These are phyloP conservation scores for Rutstroemia sp. DNA, from an alignment of 2,329 filamentous ascomycete genomes.

Conservation along the genomic window DNA sequence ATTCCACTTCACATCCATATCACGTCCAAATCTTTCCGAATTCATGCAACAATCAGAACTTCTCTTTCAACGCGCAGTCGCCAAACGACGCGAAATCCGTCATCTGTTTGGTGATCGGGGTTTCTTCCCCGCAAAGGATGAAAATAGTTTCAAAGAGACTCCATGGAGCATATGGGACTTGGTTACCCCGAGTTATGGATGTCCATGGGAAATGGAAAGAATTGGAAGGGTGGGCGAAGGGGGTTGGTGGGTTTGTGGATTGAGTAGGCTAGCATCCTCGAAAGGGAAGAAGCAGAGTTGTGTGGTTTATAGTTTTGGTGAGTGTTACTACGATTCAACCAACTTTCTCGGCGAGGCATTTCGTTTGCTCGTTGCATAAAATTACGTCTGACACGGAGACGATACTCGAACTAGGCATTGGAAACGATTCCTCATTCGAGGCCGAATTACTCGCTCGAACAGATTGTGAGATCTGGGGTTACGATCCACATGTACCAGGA, in stretches of 20 bases:
- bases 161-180: slow-evolving; percentile 36
- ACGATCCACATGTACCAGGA: slow-evolving; percentile 30
- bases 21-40: not conserved
- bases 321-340: not conserved
- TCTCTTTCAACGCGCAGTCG: not conserved
- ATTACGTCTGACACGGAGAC: not conserved
- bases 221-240: slow-evolving; percentile 35
- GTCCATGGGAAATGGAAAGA: slow-evolving; percentile 35
- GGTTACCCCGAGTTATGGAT: slow-evolving; percentile 34
- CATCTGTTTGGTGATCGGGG: not conserved
- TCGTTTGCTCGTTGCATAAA: not conserved
- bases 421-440: slow-evolving; percentile 21
- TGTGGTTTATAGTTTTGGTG: slow-evolving; percentile 7
- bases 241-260: slow-evolving; percentile 37
- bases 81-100: not conserved
- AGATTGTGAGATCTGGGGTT: slow-evolving; percentile 34
- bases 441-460: slow-evolving; percentile 33
- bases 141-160: slow-evolving; percentile 17
- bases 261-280: slow-evolving; percentile 30
- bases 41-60: slow-evolving; percentile 2
- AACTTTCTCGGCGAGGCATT: not conserved
- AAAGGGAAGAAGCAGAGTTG: slow-evolving; percentile 10
- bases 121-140: slow-evolving; percentile 20
- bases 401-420: not conserved
- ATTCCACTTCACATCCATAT: slow-evolving; percentile 5